phyloP scores from a whole-genome alignment of 768 basidiomycete species.

The Roridomyces roridus region DNA sequence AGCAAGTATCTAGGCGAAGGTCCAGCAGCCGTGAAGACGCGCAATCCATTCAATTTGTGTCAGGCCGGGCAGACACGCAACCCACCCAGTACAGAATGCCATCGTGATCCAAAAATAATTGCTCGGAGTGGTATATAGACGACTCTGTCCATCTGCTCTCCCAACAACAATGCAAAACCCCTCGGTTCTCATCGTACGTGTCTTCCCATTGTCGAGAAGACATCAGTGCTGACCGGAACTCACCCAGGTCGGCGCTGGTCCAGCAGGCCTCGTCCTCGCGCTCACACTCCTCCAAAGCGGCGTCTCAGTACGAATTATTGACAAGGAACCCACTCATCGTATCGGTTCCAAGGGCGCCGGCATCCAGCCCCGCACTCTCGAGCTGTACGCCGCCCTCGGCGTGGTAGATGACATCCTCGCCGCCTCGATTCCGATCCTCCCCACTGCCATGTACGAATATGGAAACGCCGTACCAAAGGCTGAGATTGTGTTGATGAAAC shows the following conservation, averaged over 20 bases:
- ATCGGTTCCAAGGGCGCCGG: too few relatives aligned
- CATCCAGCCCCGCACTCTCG: conserved; percentile 49
- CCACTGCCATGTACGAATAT: conserved; percentile 39
- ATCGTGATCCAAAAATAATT: too few relatives aligned
- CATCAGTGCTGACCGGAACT: neutral
- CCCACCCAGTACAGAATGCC: too few relatives aligned
- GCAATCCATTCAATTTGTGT: too few relatives aligned
- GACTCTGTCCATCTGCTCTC: too few relatives aligned
- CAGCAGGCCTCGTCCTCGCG: conserved; percentile 1
- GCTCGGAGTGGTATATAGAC: too few relatives aligned
- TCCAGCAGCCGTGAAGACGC: too few relatives aligned
- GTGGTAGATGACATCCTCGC: conserved; percentile 44
- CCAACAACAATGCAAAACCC: neutral
- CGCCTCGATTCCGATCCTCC: conserved; percentile 30
- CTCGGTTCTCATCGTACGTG: neutral
- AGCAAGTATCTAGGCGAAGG: too few relatives aligned
- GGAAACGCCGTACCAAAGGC: neutral
- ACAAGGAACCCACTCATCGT: neutral
- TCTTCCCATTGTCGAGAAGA: neutral
- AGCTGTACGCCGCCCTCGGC: conserved; percentile 47
- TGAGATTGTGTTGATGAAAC: neutral
- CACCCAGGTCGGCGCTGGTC: neutral
- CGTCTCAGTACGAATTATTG: neutral
- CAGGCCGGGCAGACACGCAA: too few relatives aligned
- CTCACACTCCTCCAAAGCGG: neutral